phyloP scores from a whole-genome alignment of 2,329 filamentous ascomycete genomes.

The Talaromyces sp. region DNA sequence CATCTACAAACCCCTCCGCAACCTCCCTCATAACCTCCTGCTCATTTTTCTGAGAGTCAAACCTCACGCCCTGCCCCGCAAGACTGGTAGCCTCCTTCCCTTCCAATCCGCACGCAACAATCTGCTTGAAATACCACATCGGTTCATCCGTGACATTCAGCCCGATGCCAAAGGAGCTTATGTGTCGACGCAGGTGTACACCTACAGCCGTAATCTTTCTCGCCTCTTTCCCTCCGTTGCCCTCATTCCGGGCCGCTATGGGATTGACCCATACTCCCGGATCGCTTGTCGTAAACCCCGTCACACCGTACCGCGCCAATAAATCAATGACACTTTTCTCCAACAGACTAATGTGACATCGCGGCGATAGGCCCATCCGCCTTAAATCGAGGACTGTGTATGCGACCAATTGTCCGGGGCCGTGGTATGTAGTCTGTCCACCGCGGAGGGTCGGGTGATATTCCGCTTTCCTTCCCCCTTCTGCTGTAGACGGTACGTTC shows the following conservation, averaged over 20 bases:
- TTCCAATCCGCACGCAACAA: slow-evolving; percentile 84
- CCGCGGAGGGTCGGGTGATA: slow-evolving; percentile 74
- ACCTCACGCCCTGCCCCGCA: slow-evolving; percentile 46
- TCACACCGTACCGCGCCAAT: slow-evolving; percentile 59
- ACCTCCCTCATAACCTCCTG: slow-evolving; percentile 46
- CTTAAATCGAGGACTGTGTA: slow-evolving; percentile 87
- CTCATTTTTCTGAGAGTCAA: slow-evolving; percentile 22
- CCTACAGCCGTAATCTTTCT: slow-evolving; percentile 85
- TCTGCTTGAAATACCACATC: slow-evolving; percentile 69
- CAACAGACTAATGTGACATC: slow-evolving; percentile 73
- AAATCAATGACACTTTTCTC: slow-evolving; percentile 71
- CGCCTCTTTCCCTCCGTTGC: slow-evolving; percentile 17
- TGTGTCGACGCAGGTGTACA: slow-evolving; percentile 81
- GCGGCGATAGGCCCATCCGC: slow-evolving; percentile 63
- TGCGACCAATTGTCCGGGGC: slow-evolving; percentile 86
- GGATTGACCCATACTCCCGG: slow-evolving; percentile 75
- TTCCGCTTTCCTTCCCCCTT: slow-evolving; percentile 43
- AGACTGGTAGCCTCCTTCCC: slow-evolving; percentile 78
- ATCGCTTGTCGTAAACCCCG: slow-evolving; percentile 64
- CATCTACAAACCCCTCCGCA: slow-evolving; percentile 35
- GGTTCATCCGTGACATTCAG: slow-evolving; percentile 51
- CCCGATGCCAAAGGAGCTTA: slow-evolving; percentile 80
- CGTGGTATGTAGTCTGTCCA: slow-evolving; percentile 91
- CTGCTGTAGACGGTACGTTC: neutral
- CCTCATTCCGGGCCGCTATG: neutral